phyloP scores from a whole-genome alignment of 257 asterid genomes.

The Solanum boliviense region DNA sequence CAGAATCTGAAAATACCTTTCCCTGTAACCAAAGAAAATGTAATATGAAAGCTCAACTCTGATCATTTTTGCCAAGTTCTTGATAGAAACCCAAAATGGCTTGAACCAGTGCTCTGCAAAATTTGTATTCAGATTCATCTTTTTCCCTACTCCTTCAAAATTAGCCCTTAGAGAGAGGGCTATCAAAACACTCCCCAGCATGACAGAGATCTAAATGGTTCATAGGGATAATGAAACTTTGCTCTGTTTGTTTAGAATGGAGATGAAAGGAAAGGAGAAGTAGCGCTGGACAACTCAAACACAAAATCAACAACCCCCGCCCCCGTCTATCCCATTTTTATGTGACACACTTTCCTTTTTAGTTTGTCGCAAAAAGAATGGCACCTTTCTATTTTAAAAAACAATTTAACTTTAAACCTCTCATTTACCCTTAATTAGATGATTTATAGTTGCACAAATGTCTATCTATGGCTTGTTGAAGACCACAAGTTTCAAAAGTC shows the following conservation, averaged over 20 bases:
- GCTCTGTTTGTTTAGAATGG: neutral
- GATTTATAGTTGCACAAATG: neutral
- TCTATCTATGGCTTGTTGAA: neutral
- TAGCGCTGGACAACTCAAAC: neutral
- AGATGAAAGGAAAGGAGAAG: neutral
- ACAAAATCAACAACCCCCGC: neutral
- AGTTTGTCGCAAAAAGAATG: neutral
- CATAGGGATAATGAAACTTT: neutral
- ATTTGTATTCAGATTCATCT: neutral
- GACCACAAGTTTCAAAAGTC: neutral
- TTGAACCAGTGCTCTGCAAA: neutral
- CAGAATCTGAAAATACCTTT: conserved; percentile 89
- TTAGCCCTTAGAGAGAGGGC: neutral
- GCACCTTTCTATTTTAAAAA: neutral
- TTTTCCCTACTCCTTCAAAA: neutral
- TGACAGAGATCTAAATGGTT: neutral
- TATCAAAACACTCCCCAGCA: neutral
- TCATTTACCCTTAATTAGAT: neutral
- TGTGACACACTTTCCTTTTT: neutral
- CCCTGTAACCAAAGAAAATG: conserved; percentile 46
- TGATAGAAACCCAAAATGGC: neutral
- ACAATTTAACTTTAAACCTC: neutral
- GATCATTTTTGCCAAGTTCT: neutral
- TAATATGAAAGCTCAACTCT: neutral
- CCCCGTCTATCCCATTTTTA: neutral